phyloP scores from a whole-genome alignment of 73 alveolate genomes.

The Paramecium bursaria region DNA sequence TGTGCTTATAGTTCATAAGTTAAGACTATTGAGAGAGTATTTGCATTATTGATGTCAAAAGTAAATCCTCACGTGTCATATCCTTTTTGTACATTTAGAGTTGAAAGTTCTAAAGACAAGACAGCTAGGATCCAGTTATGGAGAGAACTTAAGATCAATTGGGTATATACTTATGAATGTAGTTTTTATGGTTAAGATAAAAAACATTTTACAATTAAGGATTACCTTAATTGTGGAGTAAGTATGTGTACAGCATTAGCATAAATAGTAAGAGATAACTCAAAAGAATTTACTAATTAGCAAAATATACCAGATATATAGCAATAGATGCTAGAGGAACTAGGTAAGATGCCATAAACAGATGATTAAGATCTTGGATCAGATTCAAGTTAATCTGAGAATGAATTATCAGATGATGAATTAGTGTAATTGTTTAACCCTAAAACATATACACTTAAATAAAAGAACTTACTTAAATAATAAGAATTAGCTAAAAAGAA shows the following conservation, averaged over 20 bases:
- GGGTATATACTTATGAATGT: constrained; percentile 65
- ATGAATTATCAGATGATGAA: constrained; percentile 67
- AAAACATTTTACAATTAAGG: constrained; percentile 53
- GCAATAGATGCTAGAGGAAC: constrained; percentile 2
- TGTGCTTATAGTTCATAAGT: constrained; percentile 62
- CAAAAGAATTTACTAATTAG: constrained; percentile 56
- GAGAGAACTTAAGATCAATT: constrained; percentile 73
- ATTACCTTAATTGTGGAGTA: constrained; percentile 59
- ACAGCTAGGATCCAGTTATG: constrained; percentile 82
- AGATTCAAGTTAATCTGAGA: constrained; percentile 59
- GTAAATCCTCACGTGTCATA: constrained; percentile 71
- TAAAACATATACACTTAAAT: constrained; percentile 15
- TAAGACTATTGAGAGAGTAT: constrained; percentile 72
- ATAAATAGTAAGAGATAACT: constrained; percentile 50
- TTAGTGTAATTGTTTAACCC: constrained; percentile 46
- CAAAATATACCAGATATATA: constrained; percentile 10
- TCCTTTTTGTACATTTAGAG: constrained; percentile 77
- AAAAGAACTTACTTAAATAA: constrained; percentile 15
- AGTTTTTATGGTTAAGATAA: constrained; percentile 55
- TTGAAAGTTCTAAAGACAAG: constrained; percentile 77
- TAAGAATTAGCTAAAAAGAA: constrained; percentile 13
- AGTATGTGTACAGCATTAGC: constrained; percentile 39
- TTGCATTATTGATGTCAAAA: constrained; percentile 77
- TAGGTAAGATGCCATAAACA: constrained; percentile 56
- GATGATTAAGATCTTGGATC: constrained; percentile 66